Evolutionary conservation across 345 rosid genomes (phyloP), one percentile per base, ranked within the genome.

Genomic region (Erysimum cheiranthoides): DNA sequence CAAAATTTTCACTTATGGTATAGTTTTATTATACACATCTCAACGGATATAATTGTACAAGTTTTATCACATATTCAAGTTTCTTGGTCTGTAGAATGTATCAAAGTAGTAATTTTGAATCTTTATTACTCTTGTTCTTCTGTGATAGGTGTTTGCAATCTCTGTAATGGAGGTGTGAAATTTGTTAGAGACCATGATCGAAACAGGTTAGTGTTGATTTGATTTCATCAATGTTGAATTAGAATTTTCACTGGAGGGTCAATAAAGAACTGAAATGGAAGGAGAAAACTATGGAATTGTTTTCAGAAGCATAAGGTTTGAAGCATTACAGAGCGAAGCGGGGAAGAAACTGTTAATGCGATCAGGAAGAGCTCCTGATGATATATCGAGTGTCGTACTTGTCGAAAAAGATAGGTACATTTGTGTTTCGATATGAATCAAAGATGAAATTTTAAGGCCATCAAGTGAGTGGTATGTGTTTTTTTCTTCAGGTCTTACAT

Each of bases 291-390:
- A 25, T 46, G 61, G 5, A 47, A 9, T 11, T 75, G 17, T 45
- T 11, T 69, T 3, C 84, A 93, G 98, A 85, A 79, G 79, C 69
- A 89, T 93, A 10, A 89, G 98, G 81, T 93, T 84, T 5, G 94
- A 91, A 82, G 91, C 98, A 40, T 93, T 93, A 40, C 94, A 91
- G 77, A 93, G 98, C 46, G 91, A 89, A 80, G 84, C 93, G 2
- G 98, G 98, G 9, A 84, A 75, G 83, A 86, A 86, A 18, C 84
- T 93, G 35, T 67, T 93, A 32, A 79, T 82, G 85, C 83, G 96
- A 68, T 93, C 98, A 7, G 97, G 93, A 66, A 89, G 97, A 88
- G 98, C 86, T 78, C 96, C 97, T 31, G 93, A 93, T 76, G 98
- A 91, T 81, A 93, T 93, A 74, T 93, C 98, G 0, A 93, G 98